phyloP scores from a whole-genome alignment of 768 basidiomycete species.

The Suillus bovinus region DNA sequence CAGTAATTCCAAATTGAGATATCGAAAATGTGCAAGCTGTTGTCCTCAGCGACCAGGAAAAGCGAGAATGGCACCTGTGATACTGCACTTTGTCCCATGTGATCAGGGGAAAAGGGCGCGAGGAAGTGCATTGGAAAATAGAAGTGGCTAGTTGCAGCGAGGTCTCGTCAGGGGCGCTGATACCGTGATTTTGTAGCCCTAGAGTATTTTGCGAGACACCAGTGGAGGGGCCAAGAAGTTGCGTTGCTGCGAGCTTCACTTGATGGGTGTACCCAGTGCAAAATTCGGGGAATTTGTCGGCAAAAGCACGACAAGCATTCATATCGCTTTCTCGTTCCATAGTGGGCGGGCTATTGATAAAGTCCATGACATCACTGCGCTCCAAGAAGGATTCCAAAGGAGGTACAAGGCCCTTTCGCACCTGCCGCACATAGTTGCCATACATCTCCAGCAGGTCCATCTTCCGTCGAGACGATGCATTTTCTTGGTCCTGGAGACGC shows the following conservation, averaged over 20 bases:
- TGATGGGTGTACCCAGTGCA: neutral
- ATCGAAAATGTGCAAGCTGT: neutral
- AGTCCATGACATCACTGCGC: neutral
- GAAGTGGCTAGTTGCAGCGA: constrained; percentile 4
- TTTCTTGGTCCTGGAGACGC: neutral
- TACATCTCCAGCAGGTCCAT: neutral
- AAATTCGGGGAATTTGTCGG: neutral
- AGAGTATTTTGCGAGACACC: neutral
- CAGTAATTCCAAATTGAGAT: neutral
- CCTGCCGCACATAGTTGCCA: neutral
- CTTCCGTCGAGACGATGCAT: neutral
- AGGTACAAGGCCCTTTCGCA: neutral
- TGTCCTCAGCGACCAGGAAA: neutral
- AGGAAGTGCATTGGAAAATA: neutral
- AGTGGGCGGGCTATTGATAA: neutral
- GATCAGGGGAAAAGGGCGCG: neutral
- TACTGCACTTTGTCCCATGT: constrained; percentile 1
- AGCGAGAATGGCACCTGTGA: neutral
- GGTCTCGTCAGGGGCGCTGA: neutral
- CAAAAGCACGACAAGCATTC: neutral
- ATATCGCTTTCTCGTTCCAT: neutral
- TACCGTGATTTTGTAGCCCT: neutral
- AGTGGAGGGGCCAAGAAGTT: neutral
- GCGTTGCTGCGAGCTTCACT: neutral
- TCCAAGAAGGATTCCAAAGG: neutral